Evolutionary conservation across 768 basidiomycete species (phyloP).

Genomic region (Boletus sp.): DNA sequence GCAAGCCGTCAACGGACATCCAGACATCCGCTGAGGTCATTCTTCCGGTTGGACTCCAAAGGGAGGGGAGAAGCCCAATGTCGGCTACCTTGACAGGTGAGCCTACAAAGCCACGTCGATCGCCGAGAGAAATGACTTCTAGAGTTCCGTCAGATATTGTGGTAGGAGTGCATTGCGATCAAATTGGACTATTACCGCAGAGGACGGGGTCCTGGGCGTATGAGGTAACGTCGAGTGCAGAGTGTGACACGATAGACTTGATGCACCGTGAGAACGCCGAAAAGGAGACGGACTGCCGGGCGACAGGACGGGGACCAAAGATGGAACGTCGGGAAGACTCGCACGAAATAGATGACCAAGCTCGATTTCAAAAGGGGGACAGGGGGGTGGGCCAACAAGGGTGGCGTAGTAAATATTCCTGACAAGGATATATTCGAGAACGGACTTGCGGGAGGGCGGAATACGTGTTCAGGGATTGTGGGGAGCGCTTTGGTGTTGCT

Average conservation of each 20-base stretch:
- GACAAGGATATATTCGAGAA: conserved; percentile 22
- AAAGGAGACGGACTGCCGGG: conserved; percentile 9
- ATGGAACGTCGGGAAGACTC: neutral
- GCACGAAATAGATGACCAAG: neutral
- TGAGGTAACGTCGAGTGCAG: conserved; percentile 3
- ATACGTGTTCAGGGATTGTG: neutral
- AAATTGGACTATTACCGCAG: conserved; percentile 14
- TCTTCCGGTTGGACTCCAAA: conserved; percentile 29
- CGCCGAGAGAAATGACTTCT: conserved; percentile 22
- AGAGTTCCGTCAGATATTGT: conserved; percentile 24
- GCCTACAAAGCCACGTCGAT: conserved; percentile 7
- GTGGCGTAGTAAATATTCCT: conserved; percentile 12
- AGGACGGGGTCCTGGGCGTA: conserved; percentile 13
- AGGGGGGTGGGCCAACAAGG: neutral
- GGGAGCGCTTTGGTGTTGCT: neutral
- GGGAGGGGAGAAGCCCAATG: conserved; percentile 23
- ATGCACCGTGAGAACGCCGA: neutral
- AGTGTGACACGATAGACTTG: conserved; percentile 4
- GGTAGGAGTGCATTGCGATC: conserved; percentile 26
- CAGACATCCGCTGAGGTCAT: conserved; percentile 14
- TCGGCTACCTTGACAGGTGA: conserved; percentile 4
- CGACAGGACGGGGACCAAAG: neutral
- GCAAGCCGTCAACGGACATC: conserved; percentile 22
- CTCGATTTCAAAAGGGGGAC: neutral
- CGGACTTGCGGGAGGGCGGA: conserved; percentile 16